Conservation (phyloP, 2,329 filamentous ascomycete species). For the Alternaria atra region DNA sequence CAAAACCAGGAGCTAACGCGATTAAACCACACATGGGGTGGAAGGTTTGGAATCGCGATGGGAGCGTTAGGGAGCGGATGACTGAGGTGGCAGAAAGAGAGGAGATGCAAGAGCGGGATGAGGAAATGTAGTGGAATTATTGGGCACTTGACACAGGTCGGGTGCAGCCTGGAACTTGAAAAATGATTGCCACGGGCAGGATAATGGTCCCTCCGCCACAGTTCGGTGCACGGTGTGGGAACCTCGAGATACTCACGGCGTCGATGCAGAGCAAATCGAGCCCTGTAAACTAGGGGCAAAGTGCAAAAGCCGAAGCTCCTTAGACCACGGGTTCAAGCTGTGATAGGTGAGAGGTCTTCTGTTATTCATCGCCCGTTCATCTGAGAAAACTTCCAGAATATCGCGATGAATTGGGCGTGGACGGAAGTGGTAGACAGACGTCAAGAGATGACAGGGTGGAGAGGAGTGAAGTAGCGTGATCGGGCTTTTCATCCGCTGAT, state of each 20-base stretch:
- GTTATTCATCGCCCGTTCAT: background rate
- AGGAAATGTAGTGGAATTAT: background rate
- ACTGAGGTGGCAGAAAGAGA: background rate
- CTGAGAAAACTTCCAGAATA: background rate
- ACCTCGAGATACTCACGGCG: background rate
- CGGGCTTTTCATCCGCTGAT: background rate
- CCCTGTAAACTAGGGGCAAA: too few relatives aligned
- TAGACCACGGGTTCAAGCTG: background rate
- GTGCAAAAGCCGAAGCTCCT: too few relatives aligned
- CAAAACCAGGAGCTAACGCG: background rate
- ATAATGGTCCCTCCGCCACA: background rate
- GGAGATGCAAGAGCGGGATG: background rate
- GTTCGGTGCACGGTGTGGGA: background rate
- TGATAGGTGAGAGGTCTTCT: background rate
- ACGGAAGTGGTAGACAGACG: background rate
- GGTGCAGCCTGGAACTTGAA: background rate
- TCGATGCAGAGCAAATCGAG: too few relatives aligned
- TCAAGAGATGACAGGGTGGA: background rate
- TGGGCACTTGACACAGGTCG: background rate
- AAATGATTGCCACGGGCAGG: background rate
- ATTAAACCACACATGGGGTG: constrained; percentile 16
- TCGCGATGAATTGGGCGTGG: background rate
- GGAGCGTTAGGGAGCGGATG: constrained; percentile 6
- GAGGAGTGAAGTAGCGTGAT: background rate
- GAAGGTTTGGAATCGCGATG: constrained; percentile 16